Conservation (phyloP, 2,329 filamentous ascomycete genomes). For the Fusarium albosuccineum region DNA sequence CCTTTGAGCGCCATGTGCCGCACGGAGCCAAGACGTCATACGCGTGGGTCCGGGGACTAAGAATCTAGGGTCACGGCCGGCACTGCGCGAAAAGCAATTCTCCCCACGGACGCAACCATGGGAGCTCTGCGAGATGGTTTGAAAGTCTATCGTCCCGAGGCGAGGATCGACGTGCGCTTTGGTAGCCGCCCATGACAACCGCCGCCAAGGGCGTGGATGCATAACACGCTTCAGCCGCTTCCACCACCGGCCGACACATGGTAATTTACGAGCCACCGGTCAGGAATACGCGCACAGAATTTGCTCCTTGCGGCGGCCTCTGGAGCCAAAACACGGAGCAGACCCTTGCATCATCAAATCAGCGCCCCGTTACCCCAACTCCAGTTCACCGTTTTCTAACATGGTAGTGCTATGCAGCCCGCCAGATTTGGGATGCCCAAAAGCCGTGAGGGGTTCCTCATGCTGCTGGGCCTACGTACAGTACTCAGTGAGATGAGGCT, state of each 20-base stretch:
- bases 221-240: slow-evolving; percentile 29
- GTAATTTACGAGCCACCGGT: not conserved
- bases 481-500: not conserved
- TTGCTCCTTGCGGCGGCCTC: slow-evolving; percentile 27
- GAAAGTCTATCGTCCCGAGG: slow-evolving; percentile 44
- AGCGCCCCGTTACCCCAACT: slow-evolving; percentile 34
- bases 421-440: slow-evolving; percentile 42
- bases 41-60: slow-evolving; percentile 42
- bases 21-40: slow-evolving; percentile 47
- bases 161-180: slow-evolving; percentile 43
- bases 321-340: slow-evolving; percentile 19
- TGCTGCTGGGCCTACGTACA: slow-evolving; percentile 19
- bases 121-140: slow-evolving; percentile 34
- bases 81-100: slow-evolving; percentile 48
- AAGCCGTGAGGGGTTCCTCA: slow-evolving; percentile 13
- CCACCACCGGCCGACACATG: not conserved
- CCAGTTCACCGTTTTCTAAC: slow-evolving; percentile 37
- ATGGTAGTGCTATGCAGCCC: slow-evolving; percentile 43
- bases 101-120: slow-evolving; percentile 29
- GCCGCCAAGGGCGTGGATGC: slow-evolving; percentile 34
- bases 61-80: slow-evolving; percentile 41
- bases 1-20: slow-evolving; percentile 44
- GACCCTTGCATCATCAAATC: slow-evolving; percentile 34
- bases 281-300: not conserved
- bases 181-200: slow-evolving; percentile 28